phyloP scores from a whole-genome alignment of 306 rosid genomes.

The Nissolia schottii region DNA sequence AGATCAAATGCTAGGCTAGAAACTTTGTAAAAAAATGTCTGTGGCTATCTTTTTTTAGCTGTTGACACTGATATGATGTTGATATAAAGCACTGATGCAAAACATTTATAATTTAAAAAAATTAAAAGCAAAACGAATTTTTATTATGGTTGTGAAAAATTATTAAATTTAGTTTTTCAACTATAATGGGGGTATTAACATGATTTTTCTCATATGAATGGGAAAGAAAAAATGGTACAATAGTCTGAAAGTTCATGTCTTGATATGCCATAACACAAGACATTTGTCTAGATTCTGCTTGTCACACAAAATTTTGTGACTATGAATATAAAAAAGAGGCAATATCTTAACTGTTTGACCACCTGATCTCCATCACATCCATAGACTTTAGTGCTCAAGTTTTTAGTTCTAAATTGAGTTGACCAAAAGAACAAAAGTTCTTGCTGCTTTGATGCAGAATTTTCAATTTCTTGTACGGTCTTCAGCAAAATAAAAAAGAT shows the following conservation, averaged over 20 bases:
- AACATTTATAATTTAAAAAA: constrained; percentile 14
- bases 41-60: constrained; percentile 11
- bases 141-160: constrained; percentile 24
- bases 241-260: constrained; percentile 35
- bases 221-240: constrained; percentile 21
- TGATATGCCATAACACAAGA: constrained; percentile 22
- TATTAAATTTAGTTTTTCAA: constrained; percentile 12
- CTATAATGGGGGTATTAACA: constrained; percentile 12
- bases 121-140: constrained; percentile 24
- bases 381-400: constrained; percentile 13
- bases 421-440: constrained; percentile 22
- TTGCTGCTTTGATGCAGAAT: constrained; percentile 15
- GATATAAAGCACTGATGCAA: constrained; percentile 15
- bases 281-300: constrained; percentile 11
- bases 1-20: background rate
- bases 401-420: constrained; percentile 24
- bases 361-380: constrained; percentile 34
- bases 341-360: constrained; percentile 28
- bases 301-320: constrained; percentile 8
- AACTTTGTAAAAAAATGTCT: background rate
- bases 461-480: constrained; percentile 14
- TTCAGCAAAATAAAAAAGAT: background rate
- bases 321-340: constrained; percentile 15
- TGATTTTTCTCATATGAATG: constrained; percentile 24
- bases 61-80: constrained; percentile 26